phyloP scores from a whole-genome alignment of 1,284 basidiomycete genomes.

The Phlebopus sp. region DNA sequence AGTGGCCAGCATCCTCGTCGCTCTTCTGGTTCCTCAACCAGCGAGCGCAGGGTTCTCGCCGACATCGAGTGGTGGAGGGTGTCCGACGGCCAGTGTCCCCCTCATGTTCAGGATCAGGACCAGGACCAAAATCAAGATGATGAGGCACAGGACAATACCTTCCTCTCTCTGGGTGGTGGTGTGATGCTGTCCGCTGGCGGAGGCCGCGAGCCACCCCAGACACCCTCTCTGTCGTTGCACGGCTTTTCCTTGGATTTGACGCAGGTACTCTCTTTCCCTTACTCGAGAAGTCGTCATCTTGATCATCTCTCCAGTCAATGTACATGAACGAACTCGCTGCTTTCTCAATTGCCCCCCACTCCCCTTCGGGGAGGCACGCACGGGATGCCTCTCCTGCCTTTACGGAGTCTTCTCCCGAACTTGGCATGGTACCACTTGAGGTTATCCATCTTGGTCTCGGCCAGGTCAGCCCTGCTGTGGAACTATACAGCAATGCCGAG shows the following conservation, averaged over 20 bases:
- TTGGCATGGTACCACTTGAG: constrained; percentile 41
- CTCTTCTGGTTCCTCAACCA: constrained; percentile 62
- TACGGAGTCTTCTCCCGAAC: constrained; percentile 56
- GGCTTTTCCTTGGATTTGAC: constrained; percentile 18
- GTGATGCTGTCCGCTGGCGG: constrained; percentile 24
- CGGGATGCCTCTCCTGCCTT: constrained; percentile 52
- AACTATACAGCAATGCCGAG: constrained; percentile 26
- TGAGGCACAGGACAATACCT: constrained; percentile 13
- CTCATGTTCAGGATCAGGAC: constrained; percentile 42
- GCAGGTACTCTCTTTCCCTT: constrained; percentile 20
- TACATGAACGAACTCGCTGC: constrained; percentile 46
- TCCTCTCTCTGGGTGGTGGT: constrained; percentile 17
- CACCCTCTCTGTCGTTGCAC: constrained; percentile 13
- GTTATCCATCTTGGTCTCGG: constrained; percentile 38
- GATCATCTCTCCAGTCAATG: constrained; percentile 20
- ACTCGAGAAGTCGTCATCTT: constrained; percentile 17
- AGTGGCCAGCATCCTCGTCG: constrained; percentile 49
- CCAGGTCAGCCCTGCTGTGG: constrained; percentile 33
- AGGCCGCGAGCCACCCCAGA: constrained; percentile 20
- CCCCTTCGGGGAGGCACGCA: constrained; percentile 43
- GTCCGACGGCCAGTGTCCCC: constrained; percentile 61
- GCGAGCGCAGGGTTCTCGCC: constrained; percentile 65
- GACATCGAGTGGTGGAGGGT: constrained; percentile 85
- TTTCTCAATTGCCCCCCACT: constrained; percentile 51
- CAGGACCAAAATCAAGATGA: constrained; percentile 30